Conservation (phyloP, 2,329 filamentous ascomycete species). For the Cercospora sp. region DNA sequence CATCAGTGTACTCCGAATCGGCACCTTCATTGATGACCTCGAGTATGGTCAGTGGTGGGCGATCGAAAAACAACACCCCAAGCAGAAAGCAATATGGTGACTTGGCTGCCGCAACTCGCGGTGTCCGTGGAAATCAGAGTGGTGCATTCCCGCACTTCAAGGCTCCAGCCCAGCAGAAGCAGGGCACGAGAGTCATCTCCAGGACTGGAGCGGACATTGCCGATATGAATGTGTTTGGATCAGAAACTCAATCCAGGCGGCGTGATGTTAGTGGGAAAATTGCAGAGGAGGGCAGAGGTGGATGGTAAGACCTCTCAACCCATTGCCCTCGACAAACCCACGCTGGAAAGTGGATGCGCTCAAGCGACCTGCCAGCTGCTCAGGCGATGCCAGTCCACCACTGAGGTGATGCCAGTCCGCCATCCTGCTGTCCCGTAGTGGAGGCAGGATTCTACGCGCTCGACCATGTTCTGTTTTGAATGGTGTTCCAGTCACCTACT, state of each 20-base stretch:
- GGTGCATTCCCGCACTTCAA: constrained; percentile 23
- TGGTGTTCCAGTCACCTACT: constrained; percentile 12
- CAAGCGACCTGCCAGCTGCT: constrained; percentile 2
- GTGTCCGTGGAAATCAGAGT: constrained; percentile 35
- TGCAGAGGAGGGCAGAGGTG: constrained; percentile 67
- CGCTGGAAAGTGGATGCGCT: constrained; percentile 11
- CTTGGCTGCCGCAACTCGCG: constrained; percentile 46
- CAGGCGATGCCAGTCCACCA: constrained; percentile 19
- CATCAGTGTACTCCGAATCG: constrained; percentile 40
- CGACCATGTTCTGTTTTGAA: constrained; percentile 1
- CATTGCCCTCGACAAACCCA: neutral
- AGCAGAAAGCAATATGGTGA: constrained; percentile 52
- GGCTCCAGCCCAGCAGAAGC: constrained; percentile 17
- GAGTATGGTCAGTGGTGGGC: constrained; percentile 7
- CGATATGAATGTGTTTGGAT: constrained; percentile 37
- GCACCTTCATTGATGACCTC: constrained; percentile 31
- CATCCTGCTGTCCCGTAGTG: constrained; percentile 11
- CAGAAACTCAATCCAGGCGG: constrained; percentile 42
- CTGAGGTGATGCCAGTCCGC: constrained; percentile 19
- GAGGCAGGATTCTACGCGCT: constrained; percentile 12
- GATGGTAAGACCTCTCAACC: constrained; percentile 20
- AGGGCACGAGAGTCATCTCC: constrained; percentile 46
- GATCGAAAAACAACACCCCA: constrained; percentile 35
- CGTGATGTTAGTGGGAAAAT: constrained; percentile 72
- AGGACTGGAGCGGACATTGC: constrained; percentile 50